phyloP scores from a whole-genome alignment of 305 asterid genomes.

The Ilex paraguariensis region DNA sequence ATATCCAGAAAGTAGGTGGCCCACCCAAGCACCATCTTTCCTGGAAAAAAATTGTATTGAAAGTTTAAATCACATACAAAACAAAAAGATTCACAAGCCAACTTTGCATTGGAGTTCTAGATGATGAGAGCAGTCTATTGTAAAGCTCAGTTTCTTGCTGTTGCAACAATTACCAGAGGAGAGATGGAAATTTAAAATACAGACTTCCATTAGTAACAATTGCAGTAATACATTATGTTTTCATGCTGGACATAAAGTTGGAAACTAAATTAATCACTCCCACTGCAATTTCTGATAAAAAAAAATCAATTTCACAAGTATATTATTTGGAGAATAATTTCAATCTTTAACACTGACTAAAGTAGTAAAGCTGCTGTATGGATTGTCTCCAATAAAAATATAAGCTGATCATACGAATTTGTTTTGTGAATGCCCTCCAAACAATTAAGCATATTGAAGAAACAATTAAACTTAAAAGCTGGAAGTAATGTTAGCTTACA shows the following conservation, averaged over 20 bases:
- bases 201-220: too few species aligned
- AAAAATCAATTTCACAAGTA: not conserved
- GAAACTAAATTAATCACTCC: too few species aligned
- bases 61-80: not conserved
- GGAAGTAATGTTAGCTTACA: conserved; percentile 38
- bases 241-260: too few species aligned
- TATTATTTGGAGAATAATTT: not conserved
- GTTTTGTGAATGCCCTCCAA: too few species aligned
- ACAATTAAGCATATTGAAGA: not conserved
- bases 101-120: not conserved
- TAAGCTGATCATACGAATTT: not conserved
- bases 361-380: too few species aligned
- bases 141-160: too few species aligned
- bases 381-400: not conserved
- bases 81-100: not conserved
- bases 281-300: not conserved
- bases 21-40: conserved; percentile 75
- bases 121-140: too few species aligned
- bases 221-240: too few species aligned
- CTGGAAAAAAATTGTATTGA: conserved; percentile 24
- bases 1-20: conserved; percentile 92
- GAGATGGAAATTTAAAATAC: too few species aligned
- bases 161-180: too few species aligned
- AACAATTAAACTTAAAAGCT: not conserved
- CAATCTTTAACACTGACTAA: not conserved